A percentile compares a stretch with the other conserved stretches of the same genome.
Evolutionary conservation across 2,329 filamentous ascomycete species (phyloP).

Genomic region (Claviceps paspali): DNA sequence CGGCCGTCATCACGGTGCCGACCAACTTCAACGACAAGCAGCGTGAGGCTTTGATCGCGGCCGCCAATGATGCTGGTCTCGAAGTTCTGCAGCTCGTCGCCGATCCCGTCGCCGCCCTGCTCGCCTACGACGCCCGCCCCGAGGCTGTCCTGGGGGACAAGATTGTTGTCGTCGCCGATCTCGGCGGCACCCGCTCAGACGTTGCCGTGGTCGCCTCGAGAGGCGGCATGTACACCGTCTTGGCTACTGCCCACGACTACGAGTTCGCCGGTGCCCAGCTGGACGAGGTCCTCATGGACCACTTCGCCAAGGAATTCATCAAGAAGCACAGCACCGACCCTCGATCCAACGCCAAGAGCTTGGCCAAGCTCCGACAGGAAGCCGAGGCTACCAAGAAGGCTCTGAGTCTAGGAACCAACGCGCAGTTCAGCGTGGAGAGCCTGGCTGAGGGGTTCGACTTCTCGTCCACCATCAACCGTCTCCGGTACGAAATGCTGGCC

Average conservation of each 20-base stretch:
- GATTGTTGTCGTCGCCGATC: constrained; percentile 77
- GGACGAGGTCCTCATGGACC: constrained; percentile 82
- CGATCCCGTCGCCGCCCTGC: constrained; percentile 75
- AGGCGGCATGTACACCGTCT: constrained; percentile 89
- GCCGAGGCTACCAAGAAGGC: constrained; percentile 85
- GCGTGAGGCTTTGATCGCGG: constrained; percentile 61
- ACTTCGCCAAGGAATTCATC: constrained; percentile 97
- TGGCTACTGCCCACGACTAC: constrained; percentile 91
- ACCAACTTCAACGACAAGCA: constrained; percentile 87
- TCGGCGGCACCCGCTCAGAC: constrained; percentile 86
- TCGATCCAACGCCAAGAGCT: constrained; percentile 59
- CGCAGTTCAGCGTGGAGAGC: constrained; percentile 85
- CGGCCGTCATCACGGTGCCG: constrained; percentile 86
- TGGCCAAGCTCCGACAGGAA: constrained; percentile 88
- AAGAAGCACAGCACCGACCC: constrained; percentile 93
- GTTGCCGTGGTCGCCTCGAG: constrained; percentile 80
- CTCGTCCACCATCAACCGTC: constrained; percentile 78
- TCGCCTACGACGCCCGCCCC: constrained; percentile 80
- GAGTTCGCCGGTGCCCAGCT: constrained; percentile 76
- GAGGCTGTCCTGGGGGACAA: constrained; percentile 68
- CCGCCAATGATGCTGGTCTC: constrained; percentile 66
- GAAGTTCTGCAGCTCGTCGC: constrained; percentile 87
- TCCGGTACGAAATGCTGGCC: constrained; percentile 80
- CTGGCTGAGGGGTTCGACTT: constrained; percentile 84
- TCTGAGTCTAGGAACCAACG: constrained; percentile 73